Evolutionary conservation across 805 yeast species (phyloP), one percentile per base, ranked within the genome.

Genomic region (Metschnikowia kofuensis): DNA sequence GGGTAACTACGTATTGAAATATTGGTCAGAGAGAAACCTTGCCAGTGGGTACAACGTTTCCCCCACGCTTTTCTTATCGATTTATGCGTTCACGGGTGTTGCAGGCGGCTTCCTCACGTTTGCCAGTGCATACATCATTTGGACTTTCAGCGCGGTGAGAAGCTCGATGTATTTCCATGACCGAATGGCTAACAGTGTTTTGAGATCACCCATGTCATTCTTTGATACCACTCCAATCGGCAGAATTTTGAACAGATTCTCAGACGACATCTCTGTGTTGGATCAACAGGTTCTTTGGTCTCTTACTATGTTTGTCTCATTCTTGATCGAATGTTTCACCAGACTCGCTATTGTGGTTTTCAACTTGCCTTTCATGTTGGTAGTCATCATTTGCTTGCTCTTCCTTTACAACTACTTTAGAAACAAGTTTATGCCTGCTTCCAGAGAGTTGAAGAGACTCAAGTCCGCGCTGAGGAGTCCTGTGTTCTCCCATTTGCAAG

Each of bases 221-320:
- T 91, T 91, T 63, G 98, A 91, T 68, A 89, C 96, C 1, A 91
- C 98, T 0, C 98, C 97, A 48, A 83, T 90, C 55, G 98, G 98
- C 35, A 80, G 98, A 71, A 81, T 91, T 48, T 73, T 90, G 66
- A 91, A 91, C 72, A 77, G 98, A 65, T 91, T 91, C 65, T 88
- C 97, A 3, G 89, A 83, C 65, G 98, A 91, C 74, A 80, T 91
- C 46, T 88, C 88, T 69, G 87, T 87, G 64, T 82, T 92, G 53
- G 98, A 91, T 70, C 60, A 73, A 84, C 7, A 80, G 80, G 76
- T 87, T 87, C 56, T 82, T 87, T 63, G 68, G 65, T 42, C 77
- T 15, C 68, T 77, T 39, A 84, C 78, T 58, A 91, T 86, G 14
- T 38, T 78, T 4, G 84, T 91, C 61, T 88, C 97, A 0, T 70